Conservation (phyloP, 2,329 filamentous ascomycete genomes). For the Colletotrichum godetiae region DNA sequence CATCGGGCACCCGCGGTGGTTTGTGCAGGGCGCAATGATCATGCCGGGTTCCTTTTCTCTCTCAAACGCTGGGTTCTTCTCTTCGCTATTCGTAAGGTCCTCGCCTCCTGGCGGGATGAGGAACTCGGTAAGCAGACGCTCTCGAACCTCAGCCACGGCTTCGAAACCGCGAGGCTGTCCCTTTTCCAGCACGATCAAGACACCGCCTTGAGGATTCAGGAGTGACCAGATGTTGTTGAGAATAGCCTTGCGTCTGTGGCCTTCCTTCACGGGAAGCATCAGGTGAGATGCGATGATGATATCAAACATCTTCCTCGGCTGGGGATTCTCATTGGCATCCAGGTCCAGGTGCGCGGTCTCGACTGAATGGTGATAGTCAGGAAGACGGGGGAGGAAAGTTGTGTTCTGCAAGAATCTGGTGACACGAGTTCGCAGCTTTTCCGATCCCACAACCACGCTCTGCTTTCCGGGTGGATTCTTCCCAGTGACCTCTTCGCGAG, state of each 20-base stretch:
- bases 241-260: conserved; percentile 80
- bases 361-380: conserved; percentile 80
- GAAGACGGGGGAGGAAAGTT: conserved; percentile 90
- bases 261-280: conserved; percentile 80
- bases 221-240: conserved; percentile 92
- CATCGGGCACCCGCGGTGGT: conserved; percentile 90
- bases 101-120: conserved; percentile 69
- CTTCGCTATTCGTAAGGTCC: conserved; percentile 51
- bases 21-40: conserved; percentile 85
- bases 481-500: conserved; percentile 52
- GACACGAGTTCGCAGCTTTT: conserved; percentile 78
- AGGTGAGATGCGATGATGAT: conserved; percentile 90
- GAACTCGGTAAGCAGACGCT: conserved; percentile 80
- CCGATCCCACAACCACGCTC: conserved; percentile 83
- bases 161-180: conserved; percentile 93
- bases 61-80: conserved; percentile 51
- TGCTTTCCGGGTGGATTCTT: conserved; percentile 74
- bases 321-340: conserved; percentile 65
- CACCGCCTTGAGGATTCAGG: conserved; percentile 83
- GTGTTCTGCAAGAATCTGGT: conserved; percentile 87
- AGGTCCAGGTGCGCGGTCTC: conserved; percentile 69
- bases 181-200: conserved; percentile 90
- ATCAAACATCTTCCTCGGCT: conserved; percentile 83
- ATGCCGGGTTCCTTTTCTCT: conserved; percentile 68
- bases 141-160: conserved; percentile 85